A percentile compares a stretch with the other conserved stretches of the same genome.
Conservation (phyloP, 2,329 filamentous ascomycete genomes). For the Aspergillus sp. region DNA sequence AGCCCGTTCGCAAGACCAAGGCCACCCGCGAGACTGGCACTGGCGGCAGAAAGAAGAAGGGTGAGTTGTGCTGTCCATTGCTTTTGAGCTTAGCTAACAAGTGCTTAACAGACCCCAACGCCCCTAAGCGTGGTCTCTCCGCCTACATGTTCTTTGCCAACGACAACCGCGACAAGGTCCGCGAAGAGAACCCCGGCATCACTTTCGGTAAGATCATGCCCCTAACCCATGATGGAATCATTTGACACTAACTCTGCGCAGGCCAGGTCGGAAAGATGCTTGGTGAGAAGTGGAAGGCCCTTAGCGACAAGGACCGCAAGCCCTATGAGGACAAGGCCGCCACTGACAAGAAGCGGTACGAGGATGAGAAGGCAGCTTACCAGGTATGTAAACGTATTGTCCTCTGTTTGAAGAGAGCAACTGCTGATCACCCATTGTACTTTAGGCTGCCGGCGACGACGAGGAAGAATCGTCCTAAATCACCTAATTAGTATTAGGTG, state of each 20-base stretch:
- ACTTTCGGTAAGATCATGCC: conserved; percentile 70
- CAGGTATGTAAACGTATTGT: conserved; percentile 60
- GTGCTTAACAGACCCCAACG: conserved; percentile 76
- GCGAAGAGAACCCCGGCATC: conserved; percentile 97
- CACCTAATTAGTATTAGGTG: conserved; percentile 14
- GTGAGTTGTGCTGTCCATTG: conserved; percentile 42
- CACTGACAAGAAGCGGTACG: conserved; percentile 97
- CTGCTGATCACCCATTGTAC: background rate
- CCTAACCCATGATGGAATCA: background rate
- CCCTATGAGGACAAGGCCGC: conserved; percentile 98
- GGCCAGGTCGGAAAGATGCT: conserved; percentile 97
- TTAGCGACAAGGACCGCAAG: conserved; percentile 86
- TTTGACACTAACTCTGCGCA: conserved; percentile 36
- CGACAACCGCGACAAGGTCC: conserved; percentile 96
- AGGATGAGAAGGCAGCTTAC: conserved; percentile 95
- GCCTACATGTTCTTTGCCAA: conserved; percentile 99
- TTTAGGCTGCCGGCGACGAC: conserved; percentile 55
- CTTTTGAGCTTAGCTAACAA: conserved; percentile 13
- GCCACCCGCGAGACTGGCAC: conserved; percentile 45
- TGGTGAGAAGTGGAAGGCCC: conserved; percentile 97
- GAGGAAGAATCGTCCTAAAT: conserved; percentile 51
- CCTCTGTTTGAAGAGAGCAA: conserved; percentile 2
- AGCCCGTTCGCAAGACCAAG: conserved; percentile 63
- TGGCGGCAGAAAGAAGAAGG: conserved; percentile 69
- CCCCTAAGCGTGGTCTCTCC: conserved; percentile 97